Base-by-base conservation (phyloP, 805 yeast genomes). In the Starmera caribaea region DNA sequence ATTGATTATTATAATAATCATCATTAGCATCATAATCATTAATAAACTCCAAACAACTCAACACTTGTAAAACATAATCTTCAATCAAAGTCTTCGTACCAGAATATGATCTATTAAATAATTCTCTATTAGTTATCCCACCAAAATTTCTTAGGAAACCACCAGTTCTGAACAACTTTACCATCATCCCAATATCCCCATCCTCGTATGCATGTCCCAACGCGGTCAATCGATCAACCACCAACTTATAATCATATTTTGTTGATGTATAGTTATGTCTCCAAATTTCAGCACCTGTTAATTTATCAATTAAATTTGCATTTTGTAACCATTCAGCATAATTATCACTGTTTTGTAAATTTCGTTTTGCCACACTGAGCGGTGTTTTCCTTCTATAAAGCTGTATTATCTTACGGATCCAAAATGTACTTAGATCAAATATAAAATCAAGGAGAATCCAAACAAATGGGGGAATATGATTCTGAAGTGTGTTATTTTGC, bases 61-160 rank as follows among this genome's bases (percentile, higher is more conserved):
- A 61, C 1, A 88, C 90, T 53, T 85, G 95, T 28, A 71, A 64
- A 24, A 88, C 78, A 55, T 88, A 87, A 40, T 85, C 90, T 58
- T 92, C 97, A 39, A 92, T 90, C 45, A 88, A 66, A 38, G 76
- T 62, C 62, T 92, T 92, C 2, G 97, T 92, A 2, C 98, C 98
- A 43, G 83, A 68, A 49, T 85, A 82, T 0, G 95, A 75, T 41
- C 87, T 78, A 40, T 81, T 81, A 65, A 84, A 90, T 35, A 92
- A 63, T 39, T 79, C 73, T 46, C 81, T 78, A 47, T 81, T 84
- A 1, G 94, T 74, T 5, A 92, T 86, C 1, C 95, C 94, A 7
- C 95, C 97, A 63, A 90, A 84, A 55, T 92, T 92, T 32, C 98
- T 64, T 30, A 92, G 64, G 52, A 88, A 71, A 0, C 96, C 95